These are phyloP conservation scores for Talinum fruticosum DNA, from an alignment of 148 eudicot species.

Conservation along the genomic window DNA sequence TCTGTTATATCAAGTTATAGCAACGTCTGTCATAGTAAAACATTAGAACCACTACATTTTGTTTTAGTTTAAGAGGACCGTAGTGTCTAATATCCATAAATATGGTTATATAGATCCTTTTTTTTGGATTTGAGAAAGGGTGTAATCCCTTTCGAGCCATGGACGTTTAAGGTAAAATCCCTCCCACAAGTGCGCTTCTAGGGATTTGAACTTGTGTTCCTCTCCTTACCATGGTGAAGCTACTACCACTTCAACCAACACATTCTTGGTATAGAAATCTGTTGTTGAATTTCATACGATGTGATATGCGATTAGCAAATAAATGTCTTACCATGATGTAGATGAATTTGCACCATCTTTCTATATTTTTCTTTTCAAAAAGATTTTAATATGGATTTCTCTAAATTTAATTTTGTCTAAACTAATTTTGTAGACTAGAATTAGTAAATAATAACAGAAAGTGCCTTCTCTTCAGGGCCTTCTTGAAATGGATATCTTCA, in stretches of 20 bases:
- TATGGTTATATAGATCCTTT: no score
- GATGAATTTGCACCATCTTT: not conserved
- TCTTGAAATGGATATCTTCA: conserved; percentile 22
- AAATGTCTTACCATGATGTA: not conserved
- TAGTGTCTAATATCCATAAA: not conserved
- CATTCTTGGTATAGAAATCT: no score
- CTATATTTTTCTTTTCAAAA: not conserved
- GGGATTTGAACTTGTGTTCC: no score
- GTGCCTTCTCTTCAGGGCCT: conserved; percentile 18
- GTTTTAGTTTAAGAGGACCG: not conserved
- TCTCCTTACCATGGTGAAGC: no score
- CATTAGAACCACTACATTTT: not conserved
- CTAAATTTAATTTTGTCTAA: not conserved
- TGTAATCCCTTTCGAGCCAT: no score
- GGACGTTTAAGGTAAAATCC: no score
- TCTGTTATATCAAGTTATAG: not conserved
- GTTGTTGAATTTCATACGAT: no score
- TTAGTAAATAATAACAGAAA: not conserved
- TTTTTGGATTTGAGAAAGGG: no score
- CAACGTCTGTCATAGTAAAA: not conserved
- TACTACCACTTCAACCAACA: no score
- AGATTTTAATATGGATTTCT: not conserved
- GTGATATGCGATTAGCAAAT: not conserved
- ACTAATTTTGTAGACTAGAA: not conserved
- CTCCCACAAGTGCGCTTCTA: no score